Percentiles rank a stretch among this genome's conserved stretches.
Conservation (phyloP, 495 filamentous ascomycete species). For the Trichoderma gamsii region DNA sequence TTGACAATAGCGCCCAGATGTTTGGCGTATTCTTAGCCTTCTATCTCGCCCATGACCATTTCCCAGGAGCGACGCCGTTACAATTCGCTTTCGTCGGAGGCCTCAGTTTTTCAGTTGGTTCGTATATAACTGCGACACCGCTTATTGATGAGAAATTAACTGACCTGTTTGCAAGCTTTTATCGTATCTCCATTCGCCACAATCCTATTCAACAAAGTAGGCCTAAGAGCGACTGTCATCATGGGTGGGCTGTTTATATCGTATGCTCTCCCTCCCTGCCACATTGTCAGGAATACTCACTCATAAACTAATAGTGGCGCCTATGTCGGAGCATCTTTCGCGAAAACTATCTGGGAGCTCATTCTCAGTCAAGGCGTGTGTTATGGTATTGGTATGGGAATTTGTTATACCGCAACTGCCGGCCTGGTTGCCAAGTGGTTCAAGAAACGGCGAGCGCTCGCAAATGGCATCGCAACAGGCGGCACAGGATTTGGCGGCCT, state of each 20-base stretch:
- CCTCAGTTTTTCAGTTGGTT: slow-evolving; percentile 43
- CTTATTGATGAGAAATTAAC: neutral
- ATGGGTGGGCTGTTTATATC: slow-evolving; percentile 51
- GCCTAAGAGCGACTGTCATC: slow-evolving; percentile 47
- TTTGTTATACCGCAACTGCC: slow-evolving; percentile 62
- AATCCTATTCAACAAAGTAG: slow-evolving; percentile 37
- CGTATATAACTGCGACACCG: neutral
- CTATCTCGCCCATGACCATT: slow-evolving; percentile 51
- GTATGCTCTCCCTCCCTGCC: neutral
- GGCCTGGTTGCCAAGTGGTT: slow-evolving; percentile 70
- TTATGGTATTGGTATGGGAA: slow-evolving; percentile 67
- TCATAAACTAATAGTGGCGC: slow-evolving; percentile 25
- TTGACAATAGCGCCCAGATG: slow-evolving; percentile 24
- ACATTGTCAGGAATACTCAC: neutral
- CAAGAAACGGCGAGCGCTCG: slow-evolving; percentile 51
- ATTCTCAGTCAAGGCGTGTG: slow-evolving; percentile 64
- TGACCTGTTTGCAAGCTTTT: slow-evolving; percentile 35
- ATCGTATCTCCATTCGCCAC: slow-evolving; percentile 55
- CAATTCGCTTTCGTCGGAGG: slow-evolving; percentile 63
- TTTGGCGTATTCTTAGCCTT: slow-evolving; percentile 50
- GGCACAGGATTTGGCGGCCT: slow-evolving; percentile 64
- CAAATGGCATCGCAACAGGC: slow-evolving; percentile 59
- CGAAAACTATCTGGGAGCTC: slow-evolving; percentile 56
- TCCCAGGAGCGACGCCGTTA: slow-evolving; percentile 50
- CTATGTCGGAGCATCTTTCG: slow-evolving; percentile 53